phyloP scores from a whole-genome alignment of 352 stramenopile species.

The Globisporangium megalacanthum region DNA sequence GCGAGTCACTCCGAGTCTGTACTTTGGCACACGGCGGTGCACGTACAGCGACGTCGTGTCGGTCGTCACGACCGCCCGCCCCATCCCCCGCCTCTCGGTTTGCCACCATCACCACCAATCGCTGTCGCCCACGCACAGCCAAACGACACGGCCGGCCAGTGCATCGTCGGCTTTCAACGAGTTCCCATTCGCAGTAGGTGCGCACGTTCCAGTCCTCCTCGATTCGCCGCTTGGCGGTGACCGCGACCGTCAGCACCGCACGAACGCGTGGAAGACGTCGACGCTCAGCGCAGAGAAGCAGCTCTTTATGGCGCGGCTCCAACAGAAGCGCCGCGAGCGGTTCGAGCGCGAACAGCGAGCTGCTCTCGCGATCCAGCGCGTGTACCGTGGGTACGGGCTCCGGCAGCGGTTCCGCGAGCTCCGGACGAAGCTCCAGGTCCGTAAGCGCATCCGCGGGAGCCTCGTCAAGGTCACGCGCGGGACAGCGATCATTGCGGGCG shows the following conservation, averaged over 20 bases:
- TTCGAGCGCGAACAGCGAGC: conserved; percentile 33
- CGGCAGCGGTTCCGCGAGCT: conserved; percentile 41
- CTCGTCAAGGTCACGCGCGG: conserved; percentile 58
- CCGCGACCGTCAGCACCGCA: conserved; percentile 10
- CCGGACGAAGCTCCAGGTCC: conserved; percentile 45
- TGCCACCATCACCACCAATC: background rate
- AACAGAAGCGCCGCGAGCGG: conserved; percentile 22
- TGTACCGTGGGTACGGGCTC: conserved; percentile 46
- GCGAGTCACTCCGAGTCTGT: conserved; percentile 46
- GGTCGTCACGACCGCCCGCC: conserved; percentile 48
- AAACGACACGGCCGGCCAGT: too few relatives aligned
- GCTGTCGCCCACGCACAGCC: background rate
- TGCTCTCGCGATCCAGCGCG: conserved; percentile 45
- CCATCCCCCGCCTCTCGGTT: conserved; percentile 19
- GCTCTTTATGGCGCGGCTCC: conserved; percentile 43
- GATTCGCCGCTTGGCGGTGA: conserved; percentile 21
- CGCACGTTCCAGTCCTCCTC: conserved; percentile 5
- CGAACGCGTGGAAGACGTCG: conserved; percentile 20
- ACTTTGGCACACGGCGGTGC: conserved; percentile 65
- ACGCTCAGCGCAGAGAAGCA: conserved; percentile 33
- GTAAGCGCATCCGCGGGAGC: conserved; percentile 55
- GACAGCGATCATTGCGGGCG: conserved; percentile 53
- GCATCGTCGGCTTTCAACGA: background rate
- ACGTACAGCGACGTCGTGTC: conserved; percentile 74
- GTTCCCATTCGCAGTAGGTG: conserved; percentile 5